Evolutionary conservation across 2,329 filamentous ascomycete species (phyloP).

Genomic region (Pyrenochaeta sp.): DNA sequence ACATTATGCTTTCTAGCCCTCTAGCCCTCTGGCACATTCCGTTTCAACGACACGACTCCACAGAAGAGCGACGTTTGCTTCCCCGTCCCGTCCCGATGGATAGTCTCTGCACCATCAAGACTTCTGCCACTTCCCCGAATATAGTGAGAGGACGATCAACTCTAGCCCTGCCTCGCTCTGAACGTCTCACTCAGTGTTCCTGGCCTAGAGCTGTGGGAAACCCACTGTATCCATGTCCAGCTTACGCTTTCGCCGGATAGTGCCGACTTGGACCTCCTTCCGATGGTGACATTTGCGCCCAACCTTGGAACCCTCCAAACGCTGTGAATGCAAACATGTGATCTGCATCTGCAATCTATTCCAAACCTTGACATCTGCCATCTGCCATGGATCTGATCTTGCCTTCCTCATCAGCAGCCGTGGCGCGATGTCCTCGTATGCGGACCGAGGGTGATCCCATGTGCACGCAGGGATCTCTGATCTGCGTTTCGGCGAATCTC

Average conservation of each 20-base stretch:
- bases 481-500: neutral
- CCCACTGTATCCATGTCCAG: constrained; percentile 9
- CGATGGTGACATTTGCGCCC: neutral
- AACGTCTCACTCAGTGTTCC: constrained; percentile 6
- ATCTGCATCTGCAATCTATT: constrained; percentile 1
- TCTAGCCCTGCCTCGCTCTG: neutral
- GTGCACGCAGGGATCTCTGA: neutral
- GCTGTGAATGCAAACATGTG: neutral
- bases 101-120: constrained; percentile 1
- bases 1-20: neutral
- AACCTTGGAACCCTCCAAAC: too few relatives aligned
- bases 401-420: neutral
- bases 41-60: neutral
- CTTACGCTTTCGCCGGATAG: constrained; percentile 2
- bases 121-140: constrained; percentile 1
- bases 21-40: neutral
- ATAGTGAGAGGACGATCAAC: neutral
- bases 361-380: neutral
- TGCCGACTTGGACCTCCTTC: neutral
- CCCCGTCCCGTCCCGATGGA: constrained; percentile 9
- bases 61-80: neutral
- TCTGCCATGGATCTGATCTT: constrained; percentile 1
- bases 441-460: constrained; percentile 1
- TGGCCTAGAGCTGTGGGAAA: constrained; percentile 3
- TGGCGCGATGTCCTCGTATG: constrained; percentile 1